Evolutionary conservation across 2,329 filamentous ascomycete species (phyloP).

Genomic region (Lecanicillium sp.): DNA sequence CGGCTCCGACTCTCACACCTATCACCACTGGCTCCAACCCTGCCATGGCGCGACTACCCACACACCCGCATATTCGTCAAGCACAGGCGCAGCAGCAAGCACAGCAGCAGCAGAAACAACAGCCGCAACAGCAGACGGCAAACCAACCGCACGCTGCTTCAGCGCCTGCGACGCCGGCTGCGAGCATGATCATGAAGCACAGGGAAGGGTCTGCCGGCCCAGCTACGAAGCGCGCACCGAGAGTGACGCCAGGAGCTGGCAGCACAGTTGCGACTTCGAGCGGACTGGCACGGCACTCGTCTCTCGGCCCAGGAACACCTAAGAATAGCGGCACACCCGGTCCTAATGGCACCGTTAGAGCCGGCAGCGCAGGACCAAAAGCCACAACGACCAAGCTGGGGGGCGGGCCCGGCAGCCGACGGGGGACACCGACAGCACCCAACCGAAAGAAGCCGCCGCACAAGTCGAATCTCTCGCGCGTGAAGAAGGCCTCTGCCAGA

Average conservation of each 20-base stretch:
- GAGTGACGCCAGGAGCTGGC: slow-evolving; percentile 41
- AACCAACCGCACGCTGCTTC: slow-evolving; percentile 39
- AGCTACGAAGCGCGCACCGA: slow-evolving; percentile 47
- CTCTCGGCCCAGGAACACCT: slow-evolving; percentile 56
- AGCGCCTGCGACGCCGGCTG: slow-evolving; percentile 54
- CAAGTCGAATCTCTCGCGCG: slow-evolving; percentile 57
- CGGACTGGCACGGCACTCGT: slow-evolving; percentile 55
- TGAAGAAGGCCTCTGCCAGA: slow-evolving; percentile 53
- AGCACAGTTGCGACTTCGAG: slow-evolving; percentile 48
- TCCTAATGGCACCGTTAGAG: slow-evolving; percentile 34
- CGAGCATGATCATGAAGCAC: slow-evolving; percentile 53
- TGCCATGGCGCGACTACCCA: slow-evolving; percentile 36
- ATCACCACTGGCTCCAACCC: slow-evolving; percentile 33
- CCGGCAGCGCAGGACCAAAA: slow-evolving; percentile 57
- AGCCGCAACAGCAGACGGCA: slow-evolving; percentile 17
- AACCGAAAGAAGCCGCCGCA: slow-evolving; percentile 45
- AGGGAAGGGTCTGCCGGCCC: slow-evolving; percentile 55
- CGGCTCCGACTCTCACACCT: slow-evolving; percentile 18
- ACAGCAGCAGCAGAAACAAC: slow-evolving; percentile 18
- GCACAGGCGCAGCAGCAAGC: slow-evolving; percentile 40
- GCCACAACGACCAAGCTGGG: slow-evolving; percentile 41
- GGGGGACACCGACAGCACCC: slow-evolving; percentile 39
- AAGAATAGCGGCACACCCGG: slow-evolving; percentile 35
- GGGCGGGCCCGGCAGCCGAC: slow-evolving; percentile 35
- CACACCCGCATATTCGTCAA: slow-evolving; percentile 41